These are phyloP conservation scores for Mortierella alpina DNA, from an alignment of 192 early-diverging fungal species.

Conservation along the genomic window DNA sequence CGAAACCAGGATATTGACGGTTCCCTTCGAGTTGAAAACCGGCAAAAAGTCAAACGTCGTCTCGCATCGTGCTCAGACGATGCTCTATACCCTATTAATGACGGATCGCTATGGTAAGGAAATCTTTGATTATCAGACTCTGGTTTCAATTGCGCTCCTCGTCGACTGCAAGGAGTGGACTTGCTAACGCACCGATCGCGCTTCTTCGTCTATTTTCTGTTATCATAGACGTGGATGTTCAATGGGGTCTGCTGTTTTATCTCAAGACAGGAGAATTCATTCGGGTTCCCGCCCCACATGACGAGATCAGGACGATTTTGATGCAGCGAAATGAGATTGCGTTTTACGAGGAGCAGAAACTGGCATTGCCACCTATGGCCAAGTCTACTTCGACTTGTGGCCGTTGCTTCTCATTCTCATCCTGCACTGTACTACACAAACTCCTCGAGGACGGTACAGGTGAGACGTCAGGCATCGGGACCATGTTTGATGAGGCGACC, in stretches of 20 bases:
- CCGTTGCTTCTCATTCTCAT: conserved; percentile 70
- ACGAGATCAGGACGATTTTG: conserved; percentile 80
- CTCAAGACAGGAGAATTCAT: conserved; percentile 73
- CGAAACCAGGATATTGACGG: conserved; percentile 51
- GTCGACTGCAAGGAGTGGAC: neutral
- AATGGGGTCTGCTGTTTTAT: conserved; percentile 82
- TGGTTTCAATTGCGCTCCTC: too few relatives aligned
- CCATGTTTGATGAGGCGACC: conserved; percentile 71
- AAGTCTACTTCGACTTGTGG: conserved; percentile 70
- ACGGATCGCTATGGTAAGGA: conserved; percentile 80
- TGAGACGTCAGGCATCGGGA: conserved; percentile 65
- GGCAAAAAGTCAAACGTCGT: conserved; percentile 70
- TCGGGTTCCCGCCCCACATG: conserved; percentile 65
- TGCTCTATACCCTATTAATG: conserved; percentile 87
- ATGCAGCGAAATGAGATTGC: conserved; percentile 83
- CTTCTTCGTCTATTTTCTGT: neutral
- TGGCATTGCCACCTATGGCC: conserved; percentile 77
- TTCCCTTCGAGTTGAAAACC: conserved; percentile 91
- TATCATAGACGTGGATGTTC: conserved; percentile 70
- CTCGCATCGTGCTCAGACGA: conserved; percentile 84
- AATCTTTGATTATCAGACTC: neutral
- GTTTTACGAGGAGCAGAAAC: conserved; percentile 50
- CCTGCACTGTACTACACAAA: conserved; percentile 80
- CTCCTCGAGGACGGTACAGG: conserved; percentile 75
- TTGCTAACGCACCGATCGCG: neutral